Evolutionary conservation across 1,284 basidiomycete genomes (phyloP).

Genomic region (Melampsora occidentalis): DNA sequence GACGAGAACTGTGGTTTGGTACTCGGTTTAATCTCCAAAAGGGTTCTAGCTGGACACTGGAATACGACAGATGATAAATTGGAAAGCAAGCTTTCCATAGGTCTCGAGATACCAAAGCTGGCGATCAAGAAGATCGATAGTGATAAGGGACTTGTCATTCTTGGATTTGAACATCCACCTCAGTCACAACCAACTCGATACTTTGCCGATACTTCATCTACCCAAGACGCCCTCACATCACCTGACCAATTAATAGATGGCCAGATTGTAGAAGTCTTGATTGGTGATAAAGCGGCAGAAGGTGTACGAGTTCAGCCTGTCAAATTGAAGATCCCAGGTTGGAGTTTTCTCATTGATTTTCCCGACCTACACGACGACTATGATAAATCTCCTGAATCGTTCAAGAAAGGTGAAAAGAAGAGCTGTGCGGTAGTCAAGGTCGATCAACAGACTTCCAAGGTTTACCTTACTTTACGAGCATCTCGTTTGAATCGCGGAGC

Average conservation of each 20-base stretch:
- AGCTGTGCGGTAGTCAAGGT: constrained; percentile 28
- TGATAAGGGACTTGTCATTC: constrained; percentile 82
- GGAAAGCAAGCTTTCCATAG: constrained; percentile 65
- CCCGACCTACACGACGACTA: constrained; percentile 36
- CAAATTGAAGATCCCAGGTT: not conserved
- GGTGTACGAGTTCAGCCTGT: constrained; percentile 27
- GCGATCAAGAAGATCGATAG: constrained; percentile 85
- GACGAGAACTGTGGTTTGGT: constrained; percentile 57
- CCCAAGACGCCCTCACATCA: not conserved
- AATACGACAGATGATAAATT: constrained; percentile 68
- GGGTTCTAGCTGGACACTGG: constrained; percentile 80
- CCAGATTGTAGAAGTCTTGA: constrained; percentile 1
- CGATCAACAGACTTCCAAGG: constrained; percentile 1
- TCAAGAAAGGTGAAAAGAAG: constrained; percentile 13
- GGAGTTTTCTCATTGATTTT: constrained; percentile 38
- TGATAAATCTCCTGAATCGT: not conserved
- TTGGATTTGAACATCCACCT: constrained; percentile 58
- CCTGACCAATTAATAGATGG: constrained; percentile 11
- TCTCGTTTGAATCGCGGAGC: constrained; percentile 17
- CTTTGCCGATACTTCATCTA: not conserved
- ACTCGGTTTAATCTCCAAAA: constrained; percentile 73
- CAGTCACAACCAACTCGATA: constrained; percentile 20
- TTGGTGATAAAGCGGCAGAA: constrained; percentile 5
- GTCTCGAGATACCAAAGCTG: constrained; percentile 72
- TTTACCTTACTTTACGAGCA: constrained; percentile 23